A percentile compares a stretch with the other conserved stretches of the same genome.
phyloP scores from a whole-genome alignment of 2,329 filamentous ascomycete genomes.

The Cordyceps tenuipes region DNA sequence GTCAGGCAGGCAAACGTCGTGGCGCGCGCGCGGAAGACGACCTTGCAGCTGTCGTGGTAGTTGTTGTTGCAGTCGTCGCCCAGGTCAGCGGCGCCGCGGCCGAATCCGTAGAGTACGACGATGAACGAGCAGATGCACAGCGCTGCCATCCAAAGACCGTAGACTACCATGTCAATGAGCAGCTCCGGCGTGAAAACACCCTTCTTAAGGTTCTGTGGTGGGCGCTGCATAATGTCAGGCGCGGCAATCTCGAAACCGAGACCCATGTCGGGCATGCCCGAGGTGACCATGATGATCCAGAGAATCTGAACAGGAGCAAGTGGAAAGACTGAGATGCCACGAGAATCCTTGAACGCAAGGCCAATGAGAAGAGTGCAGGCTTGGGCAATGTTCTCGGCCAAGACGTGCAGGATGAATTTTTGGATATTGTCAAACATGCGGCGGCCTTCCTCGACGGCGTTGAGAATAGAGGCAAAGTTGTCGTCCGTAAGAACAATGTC shows the following conservation, averaged over 20 bases:
- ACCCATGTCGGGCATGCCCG: conserved; percentile 66
- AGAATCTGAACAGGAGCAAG: conserved; percentile 66
- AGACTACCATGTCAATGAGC: conserved; percentile 56
- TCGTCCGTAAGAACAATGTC: conserved; percentile 64
- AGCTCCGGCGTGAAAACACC: conserved; percentile 60
- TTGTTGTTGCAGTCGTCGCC: conserved; percentile 51
- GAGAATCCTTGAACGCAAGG: conserved; percentile 58
- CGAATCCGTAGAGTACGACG: conserved; percentile 42
- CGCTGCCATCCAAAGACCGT: conserved; percentile 58
- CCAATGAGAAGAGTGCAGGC: conserved; percentile 61
- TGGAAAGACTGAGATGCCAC: conserved; percentile 59
- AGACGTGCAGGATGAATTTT: conserved; percentile 60
- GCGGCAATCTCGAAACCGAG: conserved; percentile 62
- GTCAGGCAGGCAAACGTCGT: conserved; percentile 66
- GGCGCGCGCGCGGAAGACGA: conserved; percentile 60
- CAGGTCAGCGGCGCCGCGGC: conserved; percentile 40
- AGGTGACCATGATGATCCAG: conserved; percentile 75
- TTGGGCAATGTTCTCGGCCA: conserved; percentile 62
- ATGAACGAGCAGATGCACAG: conserved; percentile 47
- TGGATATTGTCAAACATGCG: conserved; percentile 68
- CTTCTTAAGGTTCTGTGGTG: conserved; percentile 50
- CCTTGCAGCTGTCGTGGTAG: conserved; percentile 44
- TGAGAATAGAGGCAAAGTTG: conserved; percentile 64
- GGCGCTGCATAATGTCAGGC: conserved; percentile 59
- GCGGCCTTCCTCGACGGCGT: conserved; percentile 62